Evolutionary conservation across 148 eudicot genomes (phyloP).

Genomic region (Rhododendron ferrugineum): DNA sequence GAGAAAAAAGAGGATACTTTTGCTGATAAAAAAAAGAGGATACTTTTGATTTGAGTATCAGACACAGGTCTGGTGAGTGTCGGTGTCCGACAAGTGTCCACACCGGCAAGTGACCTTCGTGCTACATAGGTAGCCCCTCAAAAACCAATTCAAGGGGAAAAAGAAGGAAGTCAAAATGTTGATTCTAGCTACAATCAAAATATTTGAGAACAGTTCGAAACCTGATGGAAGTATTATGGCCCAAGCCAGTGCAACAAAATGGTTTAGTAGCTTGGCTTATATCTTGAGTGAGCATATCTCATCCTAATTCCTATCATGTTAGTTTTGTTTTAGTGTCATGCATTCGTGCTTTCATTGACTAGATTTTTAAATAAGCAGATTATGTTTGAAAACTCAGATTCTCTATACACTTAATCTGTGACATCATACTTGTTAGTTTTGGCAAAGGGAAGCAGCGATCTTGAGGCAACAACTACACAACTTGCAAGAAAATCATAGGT

Average conservation of each 20-base stretch:
- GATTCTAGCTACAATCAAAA: neutral
- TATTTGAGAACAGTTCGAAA: neutral
- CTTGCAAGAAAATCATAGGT: slow-evolving; percentile 77
- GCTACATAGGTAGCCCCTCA: neutral
- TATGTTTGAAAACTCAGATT: neutral
- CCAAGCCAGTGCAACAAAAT: neutral
- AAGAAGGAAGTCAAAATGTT: neutral
- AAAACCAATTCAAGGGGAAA: neutral
- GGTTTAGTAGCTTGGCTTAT: slow-evolving; percentile 9
- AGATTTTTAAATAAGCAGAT: neutral
- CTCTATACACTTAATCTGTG: slow-evolving; percentile 11
- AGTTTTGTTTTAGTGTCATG: neutral
- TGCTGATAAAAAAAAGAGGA: too few relatives aligned
- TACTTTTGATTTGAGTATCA: neutral
- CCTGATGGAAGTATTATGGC: neutral
- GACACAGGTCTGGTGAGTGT: neutral
- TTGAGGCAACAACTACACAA: slow-evolving; percentile 60
- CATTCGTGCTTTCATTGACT: neutral
- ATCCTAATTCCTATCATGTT: neutral
- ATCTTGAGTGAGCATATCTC: neutral
- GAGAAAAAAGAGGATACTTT: too few relatives aligned
- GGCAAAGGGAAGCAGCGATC: slow-evolving; percentile 79
- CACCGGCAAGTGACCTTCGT: neutral
- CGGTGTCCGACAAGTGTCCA: neutral
- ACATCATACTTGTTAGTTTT: slow-evolving; percentile 49